Evolutionary conservation across 257 asterid genomes (phyloP).

Genomic region (Forsythia suspensa): DNA sequence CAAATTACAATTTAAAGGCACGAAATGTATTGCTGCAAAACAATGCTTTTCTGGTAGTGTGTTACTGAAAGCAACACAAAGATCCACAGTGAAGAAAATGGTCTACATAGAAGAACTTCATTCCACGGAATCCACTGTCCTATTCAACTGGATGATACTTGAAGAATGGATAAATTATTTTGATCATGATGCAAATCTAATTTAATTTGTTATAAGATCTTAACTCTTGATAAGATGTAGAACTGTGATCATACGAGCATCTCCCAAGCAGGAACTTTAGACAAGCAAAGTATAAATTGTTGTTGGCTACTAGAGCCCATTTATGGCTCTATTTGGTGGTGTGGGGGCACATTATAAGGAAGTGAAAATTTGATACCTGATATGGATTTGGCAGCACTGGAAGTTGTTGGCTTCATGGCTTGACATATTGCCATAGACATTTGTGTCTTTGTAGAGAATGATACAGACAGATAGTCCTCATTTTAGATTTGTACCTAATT

Average conservation of each 20-base stretch:
- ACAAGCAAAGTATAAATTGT: not conserved
- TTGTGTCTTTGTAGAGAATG: not conserved
- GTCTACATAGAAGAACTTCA: not conserved
- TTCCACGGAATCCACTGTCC: not conserved
- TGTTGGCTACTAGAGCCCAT: not conserved
- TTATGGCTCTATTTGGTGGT: not conserved
- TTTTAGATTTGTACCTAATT: not conserved
- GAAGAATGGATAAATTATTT: not conserved
- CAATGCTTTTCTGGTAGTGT: not conserved
- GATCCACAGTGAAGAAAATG: not conserved
- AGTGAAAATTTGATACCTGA: not conserved
- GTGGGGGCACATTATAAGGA: not conserved
- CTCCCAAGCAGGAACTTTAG: not conserved
- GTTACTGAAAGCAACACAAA: not conserved
- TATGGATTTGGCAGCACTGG: not conserved
- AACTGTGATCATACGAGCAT: not conserved
- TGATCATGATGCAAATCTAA: not conserved
- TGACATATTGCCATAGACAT: not conserved
- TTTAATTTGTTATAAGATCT: not conserved
- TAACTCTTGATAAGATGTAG: not conserved
- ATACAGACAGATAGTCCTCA: not conserved
- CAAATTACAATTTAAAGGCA: not conserved
- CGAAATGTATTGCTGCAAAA: not conserved
- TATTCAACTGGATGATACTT: not conserved
- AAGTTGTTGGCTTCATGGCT: not conserved